These are phyloP conservation scores for Microbotryomycetes sp. DNA, from an alignment of 1,284 basidiomycete species.

Conservation along the genomic window DNA sequence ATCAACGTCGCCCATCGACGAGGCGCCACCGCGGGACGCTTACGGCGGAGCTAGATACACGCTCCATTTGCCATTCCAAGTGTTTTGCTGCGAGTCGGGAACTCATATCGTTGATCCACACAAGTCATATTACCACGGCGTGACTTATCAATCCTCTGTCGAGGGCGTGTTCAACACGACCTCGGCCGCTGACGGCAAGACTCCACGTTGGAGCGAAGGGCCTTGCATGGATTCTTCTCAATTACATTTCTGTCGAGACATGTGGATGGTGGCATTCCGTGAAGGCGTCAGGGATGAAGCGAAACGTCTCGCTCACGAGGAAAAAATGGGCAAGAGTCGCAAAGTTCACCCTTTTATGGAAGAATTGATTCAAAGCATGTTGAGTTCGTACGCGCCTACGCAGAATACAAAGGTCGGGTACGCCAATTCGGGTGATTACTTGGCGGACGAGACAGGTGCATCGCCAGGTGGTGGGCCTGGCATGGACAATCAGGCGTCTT, in stretches of 20 bases:
- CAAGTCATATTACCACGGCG: slow-evolving; percentile 83
- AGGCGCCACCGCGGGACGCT: slow-evolving; percentile 77
- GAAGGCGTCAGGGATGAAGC: slow-evolving; percentile 52
- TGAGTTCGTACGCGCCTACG: slow-evolving; percentile 29
- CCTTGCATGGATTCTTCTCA: slow-evolving; percentile 86
- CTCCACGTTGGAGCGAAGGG: slow-evolving; percentile 54
- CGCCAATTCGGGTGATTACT: slow-evolving; percentile 33
- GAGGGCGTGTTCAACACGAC: slow-evolving; percentile 53
- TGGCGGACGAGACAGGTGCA: slow-evolving; percentile 31
- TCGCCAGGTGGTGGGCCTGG: slow-evolving; percentile 23
- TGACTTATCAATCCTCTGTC: slow-evolving; percentile 67
- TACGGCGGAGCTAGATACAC: slow-evolving; percentile 72
- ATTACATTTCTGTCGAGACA: slow-evolving; percentile 89
- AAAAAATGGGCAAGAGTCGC: slow-evolving; percentile 22
- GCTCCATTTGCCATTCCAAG: slow-evolving; percentile 88
- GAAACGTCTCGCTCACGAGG: slow-evolving; percentile 23
- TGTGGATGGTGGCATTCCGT: slow-evolving; percentile 76
- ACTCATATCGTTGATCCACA: slow-evolving; percentile 88
- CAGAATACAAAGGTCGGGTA: slow-evolving; percentile 15
- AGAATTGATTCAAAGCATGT: slow-evolving; percentile 39
- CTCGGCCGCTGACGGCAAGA: slow-evolving; percentile 50
- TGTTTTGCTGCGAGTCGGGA: slow-evolving; percentile 92
- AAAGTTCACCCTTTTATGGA: slow-evolving; percentile 37
- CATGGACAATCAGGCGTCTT: slow-evolving; percentile 13
- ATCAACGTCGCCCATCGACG: slow-evolving; percentile 79